These are phyloP conservation scores for Suillus sp. DNA, from an alignment of 768 basidiomycete genomes.

Conservation along the genomic window DNA sequence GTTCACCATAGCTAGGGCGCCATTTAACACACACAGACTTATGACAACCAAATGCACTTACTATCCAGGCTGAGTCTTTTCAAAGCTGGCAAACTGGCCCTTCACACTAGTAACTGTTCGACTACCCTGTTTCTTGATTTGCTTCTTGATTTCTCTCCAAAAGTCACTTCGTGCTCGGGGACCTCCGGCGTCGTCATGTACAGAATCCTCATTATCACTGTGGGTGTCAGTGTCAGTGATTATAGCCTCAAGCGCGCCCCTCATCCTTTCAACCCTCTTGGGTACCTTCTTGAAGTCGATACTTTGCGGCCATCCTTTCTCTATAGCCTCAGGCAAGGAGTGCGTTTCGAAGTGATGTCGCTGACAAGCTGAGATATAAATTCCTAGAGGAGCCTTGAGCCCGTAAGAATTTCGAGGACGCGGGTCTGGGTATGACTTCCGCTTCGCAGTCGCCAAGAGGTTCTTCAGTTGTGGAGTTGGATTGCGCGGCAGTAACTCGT, in stretches of 20 bases:
- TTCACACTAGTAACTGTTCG: slow-evolving; percentile 66
- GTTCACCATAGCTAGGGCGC: slow-evolving; percentile 74
- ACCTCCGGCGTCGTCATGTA: slow-evolving; percentile 16
- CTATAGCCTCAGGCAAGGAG: slow-evolving; percentile 69
- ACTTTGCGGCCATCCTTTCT: slow-evolving; percentile 73
- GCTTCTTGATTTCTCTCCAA: slow-evolving; percentile 67
- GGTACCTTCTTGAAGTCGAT: slow-evolving; percentile 66
- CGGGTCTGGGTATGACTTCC: slow-evolving; percentile 59
- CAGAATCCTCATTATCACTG: slow-evolving; percentile 24
- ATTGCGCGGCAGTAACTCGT: slow-evolving; percentile 60
- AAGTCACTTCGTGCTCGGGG: slow-evolving; percentile 54
- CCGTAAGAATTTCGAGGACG: slow-evolving; percentile 73
- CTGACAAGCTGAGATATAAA: slow-evolving; percentile 71
- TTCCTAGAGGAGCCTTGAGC: slow-evolving; percentile 48
- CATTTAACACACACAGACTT: slow-evolving; percentile 1
- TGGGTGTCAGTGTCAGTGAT: slow-evolving; percentile 46
- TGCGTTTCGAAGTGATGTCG: slow-evolving; percentile 77
- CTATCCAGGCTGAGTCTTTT: slow-evolving; percentile 89
- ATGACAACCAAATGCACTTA: slow-evolving; percentile 43
- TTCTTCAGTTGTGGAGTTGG: slow-evolving; percentile 61
- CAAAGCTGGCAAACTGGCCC: slow-evolving; percentile 78
- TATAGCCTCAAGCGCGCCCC: slow-evolving; percentile 46
- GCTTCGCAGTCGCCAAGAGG: slow-evolving; percentile 52
- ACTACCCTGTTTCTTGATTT: slow-evolving; percentile 65
- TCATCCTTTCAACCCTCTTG: slow-evolving; percentile 55